Percentiles rank a stretch among this genome's conserved stretches.
phyloP scores from a whole-genome alignment of 2,329 filamentous ascomycete species.

The Diaporthe humulicola region DNA sequence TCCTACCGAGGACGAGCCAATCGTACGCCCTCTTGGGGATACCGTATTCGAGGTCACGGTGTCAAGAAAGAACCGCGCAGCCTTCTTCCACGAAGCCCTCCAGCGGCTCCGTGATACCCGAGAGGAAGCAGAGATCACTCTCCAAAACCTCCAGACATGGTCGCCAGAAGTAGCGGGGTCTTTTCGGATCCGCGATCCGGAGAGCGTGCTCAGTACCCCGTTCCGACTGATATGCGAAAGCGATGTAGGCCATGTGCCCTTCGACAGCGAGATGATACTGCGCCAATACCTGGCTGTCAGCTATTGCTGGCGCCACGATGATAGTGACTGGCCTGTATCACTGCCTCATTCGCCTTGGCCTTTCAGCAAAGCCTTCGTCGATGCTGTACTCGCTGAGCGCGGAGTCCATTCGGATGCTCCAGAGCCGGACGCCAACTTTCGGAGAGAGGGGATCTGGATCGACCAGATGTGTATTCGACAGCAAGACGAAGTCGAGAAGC shows the following conservation, averaged over 20 bases:
- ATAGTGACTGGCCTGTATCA: slow-evolving; percentile 6
- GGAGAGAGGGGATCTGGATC: slow-evolving; percentile 4
- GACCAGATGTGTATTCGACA: background rate
- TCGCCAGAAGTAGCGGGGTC: background rate
- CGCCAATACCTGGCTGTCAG: slow-evolving; percentile 4
- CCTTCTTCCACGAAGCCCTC: background rate
- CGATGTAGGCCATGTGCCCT: slow-evolving; percentile 4
- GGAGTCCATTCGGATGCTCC: background rate
- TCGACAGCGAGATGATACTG: background rate
- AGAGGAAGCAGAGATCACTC: slow-evolving; percentile 6
- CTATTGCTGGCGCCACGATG: background rate
- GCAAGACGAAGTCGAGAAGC: background rate
- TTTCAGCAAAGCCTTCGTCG: slow-evolving; percentile 5
- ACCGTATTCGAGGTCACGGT: slow-evolving; percentile 1
- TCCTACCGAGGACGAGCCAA: background rate
- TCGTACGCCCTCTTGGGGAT: background rate
- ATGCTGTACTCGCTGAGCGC: slow-evolving; percentile 3
- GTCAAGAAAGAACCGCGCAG: slow-evolving; percentile 5
- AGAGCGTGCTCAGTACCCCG: background rate
- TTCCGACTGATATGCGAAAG: slow-evolving; percentile 5
- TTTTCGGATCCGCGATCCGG: background rate
- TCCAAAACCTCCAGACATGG: background rate
- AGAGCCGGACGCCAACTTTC: background rate
- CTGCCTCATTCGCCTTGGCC: background rate
- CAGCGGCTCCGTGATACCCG: slow-evolving; percentile 2